Base-by-base conservation (phyloP, 805 yeast species). In the Vanderwaltozyma polyspora region DNA sequence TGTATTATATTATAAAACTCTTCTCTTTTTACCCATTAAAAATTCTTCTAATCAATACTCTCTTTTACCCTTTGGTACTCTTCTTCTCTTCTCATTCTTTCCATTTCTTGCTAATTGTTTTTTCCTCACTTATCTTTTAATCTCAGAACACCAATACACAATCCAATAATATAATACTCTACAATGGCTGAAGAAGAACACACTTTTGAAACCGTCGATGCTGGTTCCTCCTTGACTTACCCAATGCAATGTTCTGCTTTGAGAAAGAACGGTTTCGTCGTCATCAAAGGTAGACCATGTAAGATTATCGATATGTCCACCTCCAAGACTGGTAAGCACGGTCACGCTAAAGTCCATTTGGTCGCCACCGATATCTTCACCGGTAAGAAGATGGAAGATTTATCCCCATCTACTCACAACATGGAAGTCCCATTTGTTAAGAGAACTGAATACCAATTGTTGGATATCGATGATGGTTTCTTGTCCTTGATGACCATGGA, bases 261-360 rank as follows among this genome's bases (percentile, higher is more conserved):
- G 71, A 87, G 98, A 79, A 91, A 91, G 93, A 82, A 77, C 76
- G 98, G 98, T 63, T 93, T 84, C 79, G 98, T 91, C 65, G 93
- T 79, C 57, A 91, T 89, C 74, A 91, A 91, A 77, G 75, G 84
- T 62, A 93, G 98, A 79, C 98, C 98, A 66, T 91, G 97, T 79
- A 91, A 91, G 80, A 91, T 91, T 69, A 94, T 91, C 60, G 98
- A 91, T 68, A 91, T 91, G 98, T 91, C 98, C 46, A 91, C 98
- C 63, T 91, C 98, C 62, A 91, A 91, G 82, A 91, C 98, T 58
- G 98, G 98, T 74, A 91, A 91, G 96, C 98, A 91, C 82, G 98
- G 98, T 75, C 98, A 91, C 91, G 98, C 98, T 67, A 91, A 91
- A 79, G 98, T 91, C 69, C 97, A 91, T 72, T 78, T 91, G 72